Conservation (phyloP, 441 rosid species). For the Croton setiger region DNA sequence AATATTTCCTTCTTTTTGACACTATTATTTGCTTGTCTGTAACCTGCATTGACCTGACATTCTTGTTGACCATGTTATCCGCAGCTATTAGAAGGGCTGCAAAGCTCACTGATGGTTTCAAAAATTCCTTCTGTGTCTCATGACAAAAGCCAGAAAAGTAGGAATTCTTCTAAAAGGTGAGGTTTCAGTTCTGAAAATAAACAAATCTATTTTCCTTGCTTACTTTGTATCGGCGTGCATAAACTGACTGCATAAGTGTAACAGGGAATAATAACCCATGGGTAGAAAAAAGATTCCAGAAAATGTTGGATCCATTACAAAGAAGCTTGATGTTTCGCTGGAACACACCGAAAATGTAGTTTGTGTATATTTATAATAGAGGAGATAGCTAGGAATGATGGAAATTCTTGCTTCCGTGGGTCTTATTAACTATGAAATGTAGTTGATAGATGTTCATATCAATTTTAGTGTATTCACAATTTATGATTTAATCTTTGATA, state of each 20-base stretch:
- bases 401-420: slow-evolving; percentile 38
- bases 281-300: slow-evolving; percentile 23
- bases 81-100: slow-evolving; percentile 95
- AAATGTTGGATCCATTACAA: slow-evolving; percentile 14
- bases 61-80: slow-evolving; percentile 17
- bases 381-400: slow-evolving; percentile 38
- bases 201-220: not conserved
- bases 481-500: slow-evolving; percentile 26
- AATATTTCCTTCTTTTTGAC: not conserved
- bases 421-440: slow-evolving; percentile 29
- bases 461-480: slow-evolving; percentile 26
- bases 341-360: slow-evolving; percentile 24
- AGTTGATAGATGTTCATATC: slow-evolving; percentile 46
- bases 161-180: slow-evolving; percentile 58
- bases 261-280: slow-evolving; percentile 50
- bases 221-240: not conserved
- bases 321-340: slow-evolving; percentile 19
- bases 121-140: slow-evolving; percentile 75
- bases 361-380: slow-evolving; percentile 43
- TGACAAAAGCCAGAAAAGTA: slow-evolving; percentile 64
- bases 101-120: slow-evolving; percentile 78
- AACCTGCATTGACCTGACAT: not conserved
- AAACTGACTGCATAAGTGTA: slow-evolving; percentile 19
- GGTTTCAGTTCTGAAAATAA: slow-evolving; percentile 10
- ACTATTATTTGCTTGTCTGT: not conserved